phyloP scores from a whole-genome alignment of 106 monocot genomes.

The Dendrobium chrysotoxum region DNA sequence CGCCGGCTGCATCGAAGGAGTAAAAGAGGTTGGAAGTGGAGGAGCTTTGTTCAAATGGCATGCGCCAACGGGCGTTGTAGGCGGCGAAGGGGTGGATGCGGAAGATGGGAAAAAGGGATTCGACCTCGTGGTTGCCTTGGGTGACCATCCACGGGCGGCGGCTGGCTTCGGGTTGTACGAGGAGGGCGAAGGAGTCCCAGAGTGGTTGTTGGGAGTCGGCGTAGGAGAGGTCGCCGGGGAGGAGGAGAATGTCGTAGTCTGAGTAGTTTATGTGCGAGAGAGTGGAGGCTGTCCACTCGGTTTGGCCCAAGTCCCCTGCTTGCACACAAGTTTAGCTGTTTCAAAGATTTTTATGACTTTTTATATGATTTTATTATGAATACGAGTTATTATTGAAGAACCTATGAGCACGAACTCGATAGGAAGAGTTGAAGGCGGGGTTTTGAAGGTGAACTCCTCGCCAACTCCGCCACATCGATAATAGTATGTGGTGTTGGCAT shows the following conservation, averaged over 20 bases:
- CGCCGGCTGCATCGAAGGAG: slow-evolving; percentile 70
- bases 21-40: slow-evolving; percentile 69
- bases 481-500: slow-evolving; percentile 55
- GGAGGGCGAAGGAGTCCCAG: slow-evolving; percentile 81
- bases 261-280: slow-evolving; percentile 32
- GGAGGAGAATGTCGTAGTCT: slow-evolving; percentile 71
- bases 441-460: slow-evolving; percentile 59
- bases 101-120: slow-evolving; percentile 25
- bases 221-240: slow-evolving; percentile 88
- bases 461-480: slow-evolving; percentile 53
- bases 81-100: slow-evolving; percentile 30
- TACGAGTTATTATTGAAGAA: background rate
- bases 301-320: slow-evolving; percentile 78
- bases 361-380: too few relatives aligned
- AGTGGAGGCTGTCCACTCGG: slow-evolving; percentile 82
- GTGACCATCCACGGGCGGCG: slow-evolving; percentile 86
- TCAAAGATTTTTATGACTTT: too few relatives aligned
- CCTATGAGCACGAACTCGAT: slow-evolving; percentile 61
- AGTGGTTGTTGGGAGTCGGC: slow-evolving; percentile 64
- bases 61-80: slow-evolving; percentile 74
- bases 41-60: slow-evolving; percentile 54
- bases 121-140: slow-evolving; percentile 85
- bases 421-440: slow-evolving; percentile 58
- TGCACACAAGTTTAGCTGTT: background rate
- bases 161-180: slow-evolving; percentile 50